phyloP scores from a whole-genome alignment of 306 rosid species.

The Glycine tomentella region DNA sequence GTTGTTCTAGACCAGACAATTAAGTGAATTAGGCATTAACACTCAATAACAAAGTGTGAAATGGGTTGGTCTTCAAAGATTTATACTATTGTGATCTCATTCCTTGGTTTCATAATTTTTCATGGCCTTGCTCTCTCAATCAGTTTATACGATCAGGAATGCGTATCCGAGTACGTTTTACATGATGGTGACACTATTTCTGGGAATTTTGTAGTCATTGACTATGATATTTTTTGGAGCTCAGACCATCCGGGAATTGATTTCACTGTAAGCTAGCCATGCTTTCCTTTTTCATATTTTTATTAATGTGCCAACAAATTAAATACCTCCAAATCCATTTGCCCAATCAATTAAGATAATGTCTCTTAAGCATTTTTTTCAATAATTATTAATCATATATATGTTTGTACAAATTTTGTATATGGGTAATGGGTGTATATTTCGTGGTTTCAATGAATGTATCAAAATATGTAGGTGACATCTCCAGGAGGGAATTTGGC shows the following conservation, averaged over 20 bases:
- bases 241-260: conserved; percentile 61
- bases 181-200: conserved; percentile 50
- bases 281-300: background rate
- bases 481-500: conserved; percentile 66
- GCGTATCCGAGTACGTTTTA: conserved; percentile 50
- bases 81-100: background rate
- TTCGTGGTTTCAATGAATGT: background rate
- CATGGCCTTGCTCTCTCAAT: conserved; percentile 46
- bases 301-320: background rate
- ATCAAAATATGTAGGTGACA: conserved; percentile 58
- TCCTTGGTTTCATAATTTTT: conserved; percentile 36
- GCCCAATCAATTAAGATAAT: too few species aligned
- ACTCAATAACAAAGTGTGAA: conserved; percentile 17
- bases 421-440: too few species aligned
- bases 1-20: background rate
- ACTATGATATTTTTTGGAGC: conserved; percentile 60
- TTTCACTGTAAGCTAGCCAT: conserved; percentile 45
- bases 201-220: conserved; percentile 60
- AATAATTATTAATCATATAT: too few species aligned
- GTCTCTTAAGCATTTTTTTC: too few species aligned
- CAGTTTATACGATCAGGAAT: conserved; percentile 51
- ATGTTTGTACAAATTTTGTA: too few species aligned
- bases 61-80: conserved; percentile 50
- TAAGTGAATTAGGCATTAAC: background rate
- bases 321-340: too few species aligned